phyloP scores from a whole-genome alignment of 2,329 filamentous ascomycete species.

The Ceratocystis destructans region DNA sequence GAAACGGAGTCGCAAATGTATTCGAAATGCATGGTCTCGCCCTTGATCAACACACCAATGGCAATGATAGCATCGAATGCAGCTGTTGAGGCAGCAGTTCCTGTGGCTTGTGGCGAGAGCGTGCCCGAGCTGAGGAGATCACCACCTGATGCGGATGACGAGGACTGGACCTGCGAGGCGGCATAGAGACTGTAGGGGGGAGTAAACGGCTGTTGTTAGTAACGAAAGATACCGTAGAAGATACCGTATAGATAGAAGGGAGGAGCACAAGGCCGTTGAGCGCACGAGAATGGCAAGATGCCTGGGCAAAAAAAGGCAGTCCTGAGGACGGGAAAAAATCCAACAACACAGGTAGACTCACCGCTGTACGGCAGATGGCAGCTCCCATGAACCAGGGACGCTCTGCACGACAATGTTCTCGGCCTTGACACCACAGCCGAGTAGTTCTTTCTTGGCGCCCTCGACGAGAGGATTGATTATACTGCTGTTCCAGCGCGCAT shows the following conservation, averaged over 20 bases:
- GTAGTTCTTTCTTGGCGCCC: conserved; percentile 66
- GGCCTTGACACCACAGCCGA: conserved; percentile 66
- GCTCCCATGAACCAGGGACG: conserved; percentile 87
- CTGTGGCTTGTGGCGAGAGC: conserved; percentile 36
- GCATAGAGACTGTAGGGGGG: conserved; percentile 52
- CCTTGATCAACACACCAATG: conserved; percentile 93
- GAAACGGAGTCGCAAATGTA: conserved; percentile 89
- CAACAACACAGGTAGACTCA: conserved; percentile 29
- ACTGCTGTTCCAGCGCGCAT: conserved; percentile 84
- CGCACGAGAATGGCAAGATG: not conserved
- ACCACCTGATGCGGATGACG: conserved; percentile 50
- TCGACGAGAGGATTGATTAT: conserved; percentile 77
- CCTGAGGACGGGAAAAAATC: not conserved
- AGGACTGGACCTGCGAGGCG: conserved; percentile 72
- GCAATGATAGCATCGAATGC: conserved; percentile 92
- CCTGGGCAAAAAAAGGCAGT: not conserved
- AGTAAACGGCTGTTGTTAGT: not conserved
- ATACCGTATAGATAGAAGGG: not conserved
- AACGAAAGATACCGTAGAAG: no score
- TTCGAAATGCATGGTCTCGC: conserved; percentile 98
- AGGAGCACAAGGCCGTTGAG: not conserved
- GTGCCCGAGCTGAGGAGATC: conserved; percentile 61
- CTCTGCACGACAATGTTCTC: conserved; percentile 80
- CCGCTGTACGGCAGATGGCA: conserved; percentile 81
- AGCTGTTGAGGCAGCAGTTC: conserved; percentile 33